Evolutionary conservation across 2,329 filamentous ascomycete species (phyloP).

Genomic region (Albophoma yamanashiensis): DNA sequence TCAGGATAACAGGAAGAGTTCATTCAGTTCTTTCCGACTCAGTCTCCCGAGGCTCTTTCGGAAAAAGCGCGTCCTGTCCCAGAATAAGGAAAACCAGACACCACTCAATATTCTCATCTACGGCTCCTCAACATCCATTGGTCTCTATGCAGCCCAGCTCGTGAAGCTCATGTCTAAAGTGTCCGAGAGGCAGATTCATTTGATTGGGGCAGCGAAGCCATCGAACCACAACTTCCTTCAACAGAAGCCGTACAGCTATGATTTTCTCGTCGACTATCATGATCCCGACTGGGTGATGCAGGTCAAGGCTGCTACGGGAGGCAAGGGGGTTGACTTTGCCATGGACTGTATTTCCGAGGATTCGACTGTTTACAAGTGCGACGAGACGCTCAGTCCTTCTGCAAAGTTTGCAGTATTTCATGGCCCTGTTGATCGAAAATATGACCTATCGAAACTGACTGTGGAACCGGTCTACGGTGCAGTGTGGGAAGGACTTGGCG

Average conservation of each 20-base stretch:
- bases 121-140: slow-evolving; percentile 21
- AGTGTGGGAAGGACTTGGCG: slow-evolving; percentile 30
- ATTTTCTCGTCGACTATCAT: slow-evolving; percentile 26
- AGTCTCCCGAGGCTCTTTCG: slow-evolving; percentile 22
- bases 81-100: fast-evolving
- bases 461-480: slow-evolving; percentile 26
- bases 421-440: slow-evolving; percentile 10
- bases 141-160: slow-evolving; percentile 20
- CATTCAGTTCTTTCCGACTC: slow-evolving; percentile 19
- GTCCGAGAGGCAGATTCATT: slow-evolving; percentile 6
- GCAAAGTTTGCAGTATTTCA: slow-evolving; percentile 16
- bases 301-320: slow-evolving; percentile 12
- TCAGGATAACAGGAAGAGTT: not conserved
- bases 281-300: slow-evolving; percentile 20
- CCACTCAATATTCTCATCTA: slow-evolving; percentile 16
- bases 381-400: slow-evolving; percentile 13
- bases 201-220: slow-evolving; percentile 19
- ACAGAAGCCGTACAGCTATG: slow-evolving; percentile 23
- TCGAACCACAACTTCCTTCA: slow-evolving; percentile 15
- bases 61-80: fast-evolving
- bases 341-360: slow-evolving; percentile 29
- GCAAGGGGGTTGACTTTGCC: slow-evolving; percentile 21
- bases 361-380: slow-evolving; percentile 19
- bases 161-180: slow-evolving; percentile 6
- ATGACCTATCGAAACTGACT: slow-evolving; percentile 10